Percentiles rank a stretch among this genome's conserved stretches.
phyloP scores from a whole-genome alignment of 1,284 basidiomycete species.

The Cryptococcus deneoformans region DNA sequence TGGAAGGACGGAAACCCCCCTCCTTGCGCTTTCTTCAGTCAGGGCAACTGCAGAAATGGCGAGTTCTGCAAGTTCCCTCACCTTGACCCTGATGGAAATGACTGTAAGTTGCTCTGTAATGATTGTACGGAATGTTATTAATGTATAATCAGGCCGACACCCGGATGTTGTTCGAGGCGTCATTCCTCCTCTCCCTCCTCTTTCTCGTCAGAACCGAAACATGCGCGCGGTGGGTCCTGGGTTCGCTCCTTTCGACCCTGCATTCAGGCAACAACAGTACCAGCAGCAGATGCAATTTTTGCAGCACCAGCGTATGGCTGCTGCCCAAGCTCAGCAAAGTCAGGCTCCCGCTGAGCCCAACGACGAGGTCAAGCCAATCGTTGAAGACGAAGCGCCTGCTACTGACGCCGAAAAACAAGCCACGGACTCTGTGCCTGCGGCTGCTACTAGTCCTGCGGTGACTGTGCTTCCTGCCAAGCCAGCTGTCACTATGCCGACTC shows the following conservation, averaged over 20 bases:
- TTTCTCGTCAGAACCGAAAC: conserved; percentile 17
- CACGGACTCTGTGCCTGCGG: conserved; percentile 5
- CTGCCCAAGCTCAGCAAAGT: conserved; percentile 18
- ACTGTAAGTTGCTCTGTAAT: conserved; percentile 22
- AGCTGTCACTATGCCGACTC: conserved; percentile 18
- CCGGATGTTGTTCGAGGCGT: conserved; percentile 47
- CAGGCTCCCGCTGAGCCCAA: conserved; percentile 3
- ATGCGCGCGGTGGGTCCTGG: conserved; percentile 24
- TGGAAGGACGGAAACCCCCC: conserved; percentile 51
- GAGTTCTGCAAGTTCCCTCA: conserved; percentile 51
- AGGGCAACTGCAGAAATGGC: conserved; percentile 49
- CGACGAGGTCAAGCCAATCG: not conserved
- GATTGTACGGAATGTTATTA: not conserved
- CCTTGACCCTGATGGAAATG: conserved; percentile 44
- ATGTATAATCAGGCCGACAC: conserved; percentile 29
- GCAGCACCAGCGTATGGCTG: conserved; percentile 26
- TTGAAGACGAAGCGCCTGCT: not conserved
- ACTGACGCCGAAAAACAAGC: conserved; percentile 11
- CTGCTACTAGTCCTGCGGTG: conserved; percentile 3
- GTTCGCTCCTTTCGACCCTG: conserved; percentile 16
- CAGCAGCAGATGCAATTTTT: conserved; percentile 21
- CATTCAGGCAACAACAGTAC: conserved; percentile 30
- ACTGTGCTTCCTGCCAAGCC: conserved; percentile 27
- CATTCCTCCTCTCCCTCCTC: conserved; percentile 38
- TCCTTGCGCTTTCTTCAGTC: conserved; percentile 47